Conservation (phyloP, 1,284 basidiomycete species). For the Amylostereum chailletii region DNA sequence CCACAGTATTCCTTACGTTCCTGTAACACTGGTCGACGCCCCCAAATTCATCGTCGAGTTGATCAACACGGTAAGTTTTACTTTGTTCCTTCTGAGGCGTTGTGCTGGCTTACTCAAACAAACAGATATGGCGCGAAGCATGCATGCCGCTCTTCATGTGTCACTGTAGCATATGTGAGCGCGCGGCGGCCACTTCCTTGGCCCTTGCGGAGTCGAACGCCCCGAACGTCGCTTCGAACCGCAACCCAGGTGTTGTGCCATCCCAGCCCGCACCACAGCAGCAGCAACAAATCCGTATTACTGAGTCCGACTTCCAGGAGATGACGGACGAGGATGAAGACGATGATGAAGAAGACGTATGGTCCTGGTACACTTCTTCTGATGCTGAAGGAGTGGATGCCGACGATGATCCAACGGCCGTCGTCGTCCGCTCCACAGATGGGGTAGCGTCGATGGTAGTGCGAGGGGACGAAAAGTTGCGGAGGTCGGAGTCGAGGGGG, state of each 20-base stretch:
- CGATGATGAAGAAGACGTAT: constrained; percentile 13
- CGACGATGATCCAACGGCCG: constrained; percentile 8
- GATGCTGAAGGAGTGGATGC: constrained; percentile 14
- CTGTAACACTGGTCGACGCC: constrained; percentile 47
- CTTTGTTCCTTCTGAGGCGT: background rate
- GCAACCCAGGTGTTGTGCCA: constrained; percentile 4
- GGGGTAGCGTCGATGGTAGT: no score
- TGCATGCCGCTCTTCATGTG: constrained; percentile 64
- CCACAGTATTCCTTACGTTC: constrained; percentile 59
- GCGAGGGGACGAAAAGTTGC: no score
- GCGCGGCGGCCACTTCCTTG: constrained; percentile 30
- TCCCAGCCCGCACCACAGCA: constrained; percentile 12
- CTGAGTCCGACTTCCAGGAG: constrained; percentile 9
- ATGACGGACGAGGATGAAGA: constrained; percentile 10
- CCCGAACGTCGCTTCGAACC: background rate
- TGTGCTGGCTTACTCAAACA: background rate
- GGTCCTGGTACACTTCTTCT: no score
- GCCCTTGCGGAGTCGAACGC: background rate
- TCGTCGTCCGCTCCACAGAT: background rate
- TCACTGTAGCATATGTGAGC: constrained; percentile 60
- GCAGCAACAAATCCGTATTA: constrained; percentile 14
- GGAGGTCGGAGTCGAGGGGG: no score
- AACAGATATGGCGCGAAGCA: constrained; percentile 64
- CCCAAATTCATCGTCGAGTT: constrained; percentile 54
- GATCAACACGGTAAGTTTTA: constrained; percentile 41